Conservation (phyloP, 306 rosid genomes). For the Vigna reflexopilosa region DNA sequence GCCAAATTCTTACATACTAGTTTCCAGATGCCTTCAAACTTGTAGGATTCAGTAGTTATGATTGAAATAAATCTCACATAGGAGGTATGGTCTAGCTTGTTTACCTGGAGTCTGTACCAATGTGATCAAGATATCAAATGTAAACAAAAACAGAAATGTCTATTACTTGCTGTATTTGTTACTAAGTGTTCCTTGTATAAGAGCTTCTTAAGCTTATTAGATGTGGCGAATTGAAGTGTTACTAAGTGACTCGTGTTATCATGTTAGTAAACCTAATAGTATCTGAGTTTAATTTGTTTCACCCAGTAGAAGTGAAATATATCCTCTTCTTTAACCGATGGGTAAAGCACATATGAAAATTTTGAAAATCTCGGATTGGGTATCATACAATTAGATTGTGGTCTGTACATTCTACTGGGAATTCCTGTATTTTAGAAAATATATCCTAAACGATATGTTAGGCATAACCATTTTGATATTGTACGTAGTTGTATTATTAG, state of each 20-base stretch:
- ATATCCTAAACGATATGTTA: constrained; percentile 3
- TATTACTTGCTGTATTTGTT: constrained; percentile 2
- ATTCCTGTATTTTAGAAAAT: constrained; percentile 31
- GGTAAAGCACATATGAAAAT: background rate
- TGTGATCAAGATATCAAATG: constrained; percentile 20
- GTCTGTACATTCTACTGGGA: background rate
- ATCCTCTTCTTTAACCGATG: background rate
- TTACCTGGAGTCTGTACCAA: constrained; percentile 23
- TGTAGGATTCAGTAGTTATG: constrained; percentile 16
- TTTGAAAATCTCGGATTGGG: constrained; percentile 3
- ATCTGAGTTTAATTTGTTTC: background rate
- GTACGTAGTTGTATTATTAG: constrained; percentile 4
- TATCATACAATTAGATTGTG: constrained; percentile 29
- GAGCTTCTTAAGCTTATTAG: constrained; percentile 12
- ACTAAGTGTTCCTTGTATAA: constrained; percentile 5
- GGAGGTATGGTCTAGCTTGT: constrained; percentile 29
- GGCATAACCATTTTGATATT: constrained; percentile 22
- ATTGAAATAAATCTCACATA: constrained; percentile 17
- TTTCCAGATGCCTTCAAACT: constrained; percentile 1
- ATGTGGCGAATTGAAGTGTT: background rate
- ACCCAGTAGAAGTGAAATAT: background rate
- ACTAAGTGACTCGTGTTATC: constrained; percentile 1
- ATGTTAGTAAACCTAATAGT: constrained; percentile 1
- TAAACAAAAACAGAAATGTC: constrained; percentile 18
- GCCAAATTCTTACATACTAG: constrained; percentile 11